Evolutionary conservation across 2,329 filamentous ascomycete species (phyloP), one percentile per base, ranked within the genome.

Genomic region (Diatrype stigma): DNA sequence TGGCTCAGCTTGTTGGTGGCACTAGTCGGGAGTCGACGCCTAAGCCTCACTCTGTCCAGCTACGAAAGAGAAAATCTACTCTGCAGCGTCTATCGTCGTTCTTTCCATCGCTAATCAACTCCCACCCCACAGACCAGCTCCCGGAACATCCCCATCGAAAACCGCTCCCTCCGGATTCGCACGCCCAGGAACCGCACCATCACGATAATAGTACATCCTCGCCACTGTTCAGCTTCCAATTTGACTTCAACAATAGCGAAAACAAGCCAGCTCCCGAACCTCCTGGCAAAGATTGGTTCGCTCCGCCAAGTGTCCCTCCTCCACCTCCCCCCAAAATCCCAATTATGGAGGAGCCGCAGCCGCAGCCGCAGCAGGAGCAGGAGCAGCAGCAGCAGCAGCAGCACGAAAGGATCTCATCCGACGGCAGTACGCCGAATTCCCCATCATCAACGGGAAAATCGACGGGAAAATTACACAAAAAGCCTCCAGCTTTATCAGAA

Each of bases 61-160:
- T 28, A 44, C 21, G n/a, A 10, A 44, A 17, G 40, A 44, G 22
- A 19, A 44, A 23, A 26, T 44, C 64, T 42, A 62, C 51, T 53
- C 55, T 66, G 19, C 53, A 58, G 34, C 62, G 64, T 51, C 52
- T 64, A 47, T 67, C 64, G 22, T 59, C 61, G 30, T 63, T 67
- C 59, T 63, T 66, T 44, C 63, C 64, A 28, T 64, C 62, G 56
- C 65, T 68, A 54, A 68, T 61, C 49, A 57, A 50, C 42, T 49
- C 53, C 49, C 53, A 56, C 19, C 47, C 51, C 46, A 52, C 56
- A 67, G 63, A 64, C 44, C 54, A 47, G 37, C 32, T 56, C 16
- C 23, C 55, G 8, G 55, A 47, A 22, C 38, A 45, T 21, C 46
- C 58, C 50, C 58, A 57, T 49, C 63, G 60, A 51, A 67, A 67